Percentiles rank a stretch among this genome's conserved stretches.
phyloP scores from a whole-genome alignment of 1,284 basidiomycete species.

The Ganoderma multipileum region DNA sequence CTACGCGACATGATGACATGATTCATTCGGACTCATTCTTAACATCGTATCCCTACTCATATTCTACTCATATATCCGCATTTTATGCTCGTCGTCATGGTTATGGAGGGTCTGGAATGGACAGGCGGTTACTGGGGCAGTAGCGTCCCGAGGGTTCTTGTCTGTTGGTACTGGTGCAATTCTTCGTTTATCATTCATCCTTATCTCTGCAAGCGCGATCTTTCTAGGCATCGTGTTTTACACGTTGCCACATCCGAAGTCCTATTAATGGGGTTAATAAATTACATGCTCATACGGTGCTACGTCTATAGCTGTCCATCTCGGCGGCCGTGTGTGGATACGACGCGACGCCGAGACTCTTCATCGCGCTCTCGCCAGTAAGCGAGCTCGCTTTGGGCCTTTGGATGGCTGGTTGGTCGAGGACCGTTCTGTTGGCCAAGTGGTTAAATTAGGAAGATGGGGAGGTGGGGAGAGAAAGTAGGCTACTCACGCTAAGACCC shows the following conservation, averaged over 20 bases:
- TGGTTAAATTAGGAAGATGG: neutral
- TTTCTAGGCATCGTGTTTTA: neutral
- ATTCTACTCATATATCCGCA: conserved; percentile 11
- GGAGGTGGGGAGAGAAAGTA: neutral
- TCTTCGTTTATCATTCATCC: neutral
- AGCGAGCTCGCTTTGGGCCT: conserved; percentile 61
- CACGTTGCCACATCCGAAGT: too few relatives aligned
- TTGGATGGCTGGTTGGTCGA: conserved; percentile 56
- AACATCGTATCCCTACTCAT: conserved; percentile 2
- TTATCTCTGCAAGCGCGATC: neutral
- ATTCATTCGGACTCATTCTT: neutral
- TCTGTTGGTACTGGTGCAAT: neutral
- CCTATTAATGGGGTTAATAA: neutral
- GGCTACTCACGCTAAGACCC: conserved; percentile 71
- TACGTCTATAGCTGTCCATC: neutral
- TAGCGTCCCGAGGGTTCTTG: neutral
- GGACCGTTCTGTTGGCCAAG: conserved; percentile 33
- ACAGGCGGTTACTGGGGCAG: conserved; percentile 1
- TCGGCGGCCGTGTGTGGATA: conserved; percentile 35
- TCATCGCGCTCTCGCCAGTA: conserved; percentile 68
- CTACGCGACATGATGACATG: conserved; percentile 16
- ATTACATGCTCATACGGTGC: neutral
- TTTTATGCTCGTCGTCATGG: neutral
- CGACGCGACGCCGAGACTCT: conserved; percentile 55
- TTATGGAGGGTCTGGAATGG: conserved; percentile 7